Evolutionary conservation across 768 basidiomycete genomes (phyloP).

Genomic region (Neoboletus subvelutipes): DNA sequence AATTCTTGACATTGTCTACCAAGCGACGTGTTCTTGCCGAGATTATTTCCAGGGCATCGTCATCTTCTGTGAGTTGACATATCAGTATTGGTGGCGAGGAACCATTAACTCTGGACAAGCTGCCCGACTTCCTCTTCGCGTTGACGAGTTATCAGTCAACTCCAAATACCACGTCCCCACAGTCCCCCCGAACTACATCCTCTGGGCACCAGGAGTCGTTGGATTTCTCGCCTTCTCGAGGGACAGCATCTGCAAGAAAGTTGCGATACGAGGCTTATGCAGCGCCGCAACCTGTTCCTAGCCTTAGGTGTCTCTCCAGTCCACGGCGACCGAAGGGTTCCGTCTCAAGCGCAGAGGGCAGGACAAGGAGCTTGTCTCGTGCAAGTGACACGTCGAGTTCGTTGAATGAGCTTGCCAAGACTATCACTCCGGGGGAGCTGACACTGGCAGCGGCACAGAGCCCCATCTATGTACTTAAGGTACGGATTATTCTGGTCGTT

Average conservation of each 20-base stretch:
- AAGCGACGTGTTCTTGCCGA: slow-evolving; percentile 46
- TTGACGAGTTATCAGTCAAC: slow-evolving; percentile 39
- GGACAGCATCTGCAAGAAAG: slow-evolving; percentile 40
- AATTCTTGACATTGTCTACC: slow-evolving; percentile 54
- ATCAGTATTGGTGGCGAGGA: slow-evolving; percentile 1
- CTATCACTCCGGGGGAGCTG: slow-evolving; percentile 34
- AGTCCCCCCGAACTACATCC: slow-evolving; percentile 10
- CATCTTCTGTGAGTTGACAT: slow-evolving; percentile 51
- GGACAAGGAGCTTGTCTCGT: slow-evolving; percentile 33
- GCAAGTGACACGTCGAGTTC: slow-evolving; percentile 25
- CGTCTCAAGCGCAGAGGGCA: slow-evolving; percentile 35
- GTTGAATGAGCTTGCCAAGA: slow-evolving; percentile 23
- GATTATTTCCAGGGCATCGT: slow-evolving; percentile 48
- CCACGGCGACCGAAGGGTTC: slow-evolving; percentile 35
- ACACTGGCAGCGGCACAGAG: slow-evolving; percentile 25
- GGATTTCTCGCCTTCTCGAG: slow-evolving; percentile 21
- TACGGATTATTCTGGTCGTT: slow-evolving; percentile 6
- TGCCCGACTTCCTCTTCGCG: slow-evolving; percentile 66
- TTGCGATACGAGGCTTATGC: slow-evolving; percentile 74
- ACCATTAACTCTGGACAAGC: slow-evolving; percentile 38
- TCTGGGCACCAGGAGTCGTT: slow-evolving; percentile 19
- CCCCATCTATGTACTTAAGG: slow-evolving; percentile 18
- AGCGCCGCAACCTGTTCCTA: slow-evolving; percentile 51
- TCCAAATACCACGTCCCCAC: not conserved
- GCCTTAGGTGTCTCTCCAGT: slow-evolving; percentile 39